Conservation (phyloP, 2,329 filamentous ascomycete species). For the Penicillium sp. region DNA sequence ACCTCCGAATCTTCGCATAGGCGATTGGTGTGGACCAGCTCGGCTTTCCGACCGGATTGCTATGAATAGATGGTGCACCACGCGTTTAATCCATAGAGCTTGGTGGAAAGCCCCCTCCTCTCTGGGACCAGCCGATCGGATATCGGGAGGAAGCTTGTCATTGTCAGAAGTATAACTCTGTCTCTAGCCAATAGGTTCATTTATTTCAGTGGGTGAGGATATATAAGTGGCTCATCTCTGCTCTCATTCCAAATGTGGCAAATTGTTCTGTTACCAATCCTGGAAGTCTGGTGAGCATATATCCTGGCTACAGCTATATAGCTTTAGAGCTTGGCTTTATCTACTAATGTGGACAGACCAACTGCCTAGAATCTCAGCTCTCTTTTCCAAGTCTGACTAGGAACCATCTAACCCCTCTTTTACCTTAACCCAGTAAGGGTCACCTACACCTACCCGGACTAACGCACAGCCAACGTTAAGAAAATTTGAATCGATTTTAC, state of each 20-base stretch:
- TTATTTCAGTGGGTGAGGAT: not conserved
- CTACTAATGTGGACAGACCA: not conserved
- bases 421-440: not conserved
- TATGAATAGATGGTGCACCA: not conserved
- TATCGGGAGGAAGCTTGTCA: not conserved
- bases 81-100: not conserved
- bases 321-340: not conserved
- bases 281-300: not conserved
- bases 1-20: not conserved
- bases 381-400: not conserved
- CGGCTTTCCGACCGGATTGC: not conserved
- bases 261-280: not conserved
- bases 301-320: not conserved
- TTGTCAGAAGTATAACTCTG: not conserved
- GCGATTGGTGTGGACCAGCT: not conserved
- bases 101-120: not conserved
- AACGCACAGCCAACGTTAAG: not conserved
- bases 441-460: not conserved
- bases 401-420: not conserved
- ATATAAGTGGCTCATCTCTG: not conserved
- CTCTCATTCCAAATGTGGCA: slow-evolving; percentile 1
- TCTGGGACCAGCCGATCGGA: not conserved
- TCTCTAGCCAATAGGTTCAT: not conserved
- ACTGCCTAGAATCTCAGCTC: not conserved
- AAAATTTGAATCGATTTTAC: not conserved